Percentiles rank a stretch among this genome's conserved stretches.
phyloP scores from a whole-genome alignment of 2,329 filamentous ascomycete species.

The Phaeophleospora eucalypticola region DNA sequence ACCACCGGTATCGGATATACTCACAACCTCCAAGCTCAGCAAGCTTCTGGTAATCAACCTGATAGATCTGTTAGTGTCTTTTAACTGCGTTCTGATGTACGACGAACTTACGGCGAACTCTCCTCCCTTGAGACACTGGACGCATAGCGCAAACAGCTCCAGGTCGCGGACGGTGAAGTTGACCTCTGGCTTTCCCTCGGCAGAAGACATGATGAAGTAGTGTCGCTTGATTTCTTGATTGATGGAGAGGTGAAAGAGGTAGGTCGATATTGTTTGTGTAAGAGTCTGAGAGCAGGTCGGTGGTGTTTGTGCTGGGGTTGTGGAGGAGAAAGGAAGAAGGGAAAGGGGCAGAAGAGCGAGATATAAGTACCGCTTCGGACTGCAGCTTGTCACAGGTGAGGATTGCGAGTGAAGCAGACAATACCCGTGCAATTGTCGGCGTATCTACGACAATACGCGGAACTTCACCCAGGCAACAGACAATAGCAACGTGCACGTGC shows the following conservation, averaged over 20 bases:
- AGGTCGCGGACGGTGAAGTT: conserved; percentile 19
- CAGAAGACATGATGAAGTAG: not conserved
- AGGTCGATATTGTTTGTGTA: not conserved
- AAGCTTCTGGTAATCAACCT: conserved; percentile 6
- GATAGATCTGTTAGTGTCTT: not conserved
- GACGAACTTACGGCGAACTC: conserved; percentile 16
- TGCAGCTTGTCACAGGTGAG: not conserved
- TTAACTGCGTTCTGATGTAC: not conserved
- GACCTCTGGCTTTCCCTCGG: not conserved
- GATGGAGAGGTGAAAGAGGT: not conserved
- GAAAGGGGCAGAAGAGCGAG: not conserved
- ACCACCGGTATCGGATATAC: not conserved
- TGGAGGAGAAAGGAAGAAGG: not conserved
- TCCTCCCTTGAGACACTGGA: conserved; percentile 15
- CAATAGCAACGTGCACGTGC: too few species aligned
- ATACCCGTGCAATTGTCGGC: too few species aligned
- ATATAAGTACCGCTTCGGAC: not conserved
- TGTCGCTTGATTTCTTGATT: not conserved
- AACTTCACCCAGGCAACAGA: too few species aligned
- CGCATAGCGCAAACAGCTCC: conserved; percentile 15
- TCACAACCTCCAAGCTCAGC: conserved; percentile 1
- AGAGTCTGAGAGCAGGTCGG: not conserved
- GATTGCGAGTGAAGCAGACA: not conserved
- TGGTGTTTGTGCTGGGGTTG: not conserved
- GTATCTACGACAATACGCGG: too few species aligned